Evolutionary conservation across 2,329 filamentous ascomycete species (phyloP), one percentile per base, ranked within the genome.

Genomic region (Ceratocystis huliohia): DNA sequence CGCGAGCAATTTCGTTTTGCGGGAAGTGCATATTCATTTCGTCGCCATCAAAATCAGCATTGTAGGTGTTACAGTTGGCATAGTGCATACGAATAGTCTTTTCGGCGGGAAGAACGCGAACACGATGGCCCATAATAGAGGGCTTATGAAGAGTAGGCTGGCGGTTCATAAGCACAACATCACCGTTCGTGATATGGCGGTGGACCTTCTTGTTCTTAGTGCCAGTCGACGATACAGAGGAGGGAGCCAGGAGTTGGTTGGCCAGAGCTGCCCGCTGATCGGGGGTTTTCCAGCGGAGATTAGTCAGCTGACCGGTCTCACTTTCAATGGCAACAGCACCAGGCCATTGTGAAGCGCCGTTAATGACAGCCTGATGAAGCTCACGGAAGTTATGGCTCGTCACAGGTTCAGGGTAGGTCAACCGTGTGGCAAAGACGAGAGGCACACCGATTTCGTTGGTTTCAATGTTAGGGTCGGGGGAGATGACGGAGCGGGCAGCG

Each of bases 11-110:
- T 74, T 97, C 95, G 71, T 96, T 97, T 72, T 99, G 94, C 1
- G 94, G 94, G 73, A 99, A 97, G 77, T 99, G 94, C 92, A 99
- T 95, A 75, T 99, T 99, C 94, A 99, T 99, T 76, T 99, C 94
- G 74, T 99, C 94, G 75, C 94, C 94, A 73, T 99, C 95, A 73
- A 99, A 99, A 81, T 99, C 94, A 41, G 94, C 94, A 72, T 99
- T 99, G 81, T 99, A 99, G 0, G 94, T 96, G 73, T 99, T 99
- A 76, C 94, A 97, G 75, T 99, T 99, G 72, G 94, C 93, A 77
- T 99, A 99, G 79, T 99, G 94, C 93, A 99, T 97, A 70, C 94
- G 91, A 74, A 99, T 92, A 0, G 94, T 97, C 78, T 96, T 96
- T 75, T 99, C 95, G 45, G 91, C 92, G 0, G 91, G 89, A 20